Base-by-base conservation (phyloP, 1,284 basidiomycete species). In the Calocybe gambosa region DNA sequence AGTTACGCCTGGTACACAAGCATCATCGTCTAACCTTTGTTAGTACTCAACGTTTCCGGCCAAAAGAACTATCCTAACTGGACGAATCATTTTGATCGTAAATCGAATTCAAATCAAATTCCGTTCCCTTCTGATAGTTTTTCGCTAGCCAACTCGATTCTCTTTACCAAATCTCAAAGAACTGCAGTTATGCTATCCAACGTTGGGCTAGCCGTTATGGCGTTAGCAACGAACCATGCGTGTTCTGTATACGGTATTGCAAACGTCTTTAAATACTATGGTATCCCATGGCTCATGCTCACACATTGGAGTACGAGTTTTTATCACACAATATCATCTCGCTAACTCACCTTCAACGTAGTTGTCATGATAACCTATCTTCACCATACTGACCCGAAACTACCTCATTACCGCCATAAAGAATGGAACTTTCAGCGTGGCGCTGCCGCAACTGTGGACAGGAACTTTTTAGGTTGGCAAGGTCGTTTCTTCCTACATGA, bases 11-110 rank as follows among this genome's bases (percentile, higher is more conserved):
- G 6, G 23, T 2, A 15, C 23, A 15, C 1, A 8, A 1, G 87
- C 65, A 77, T 73, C 13, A 74, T 78, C 50, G 89, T 89, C 34
- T 65, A 80, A 88, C 46, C 62, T 71, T 23, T 3, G 3, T 12
- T 46, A 75, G 74, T 82, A 9, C 75, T 69, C 62, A 82, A 82
- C 57, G 77, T 80, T 5, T 82, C 80, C 10, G 79, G 80, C 1
- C 78, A 81, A 55, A 78, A 76, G 63, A 62, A 76, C 67, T 77
- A 93, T 75, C 83, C 82, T 40, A 71, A 69, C 62, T 77, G 71
- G 68, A 80, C 77, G 12, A 80, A 79, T 53, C 78, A 80, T 52
- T 80, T 80, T 50, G 63, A 75, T 61, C 77, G 75, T 78, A 50
- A 56, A 73, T 67, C 6, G 13, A 31, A 3, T 31, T 31, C 13